phyloP scores from a whole-genome alignment of 2,329 filamentous ascomycete genomes.

The Phaeomoniella chlamydospora region DNA sequence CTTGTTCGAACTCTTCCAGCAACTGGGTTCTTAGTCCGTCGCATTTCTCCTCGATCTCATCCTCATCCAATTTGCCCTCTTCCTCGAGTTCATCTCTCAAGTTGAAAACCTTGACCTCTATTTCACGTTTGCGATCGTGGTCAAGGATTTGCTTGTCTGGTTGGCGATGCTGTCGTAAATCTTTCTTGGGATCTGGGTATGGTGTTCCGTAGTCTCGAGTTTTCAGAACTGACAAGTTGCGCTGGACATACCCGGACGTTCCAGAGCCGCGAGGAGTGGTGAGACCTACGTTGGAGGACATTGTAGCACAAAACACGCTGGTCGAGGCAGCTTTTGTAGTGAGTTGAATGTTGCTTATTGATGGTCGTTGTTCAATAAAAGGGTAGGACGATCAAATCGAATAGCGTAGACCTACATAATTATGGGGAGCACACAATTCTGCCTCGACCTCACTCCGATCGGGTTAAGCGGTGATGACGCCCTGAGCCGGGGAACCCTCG shows the following conservation, averaged over 20 bases:
- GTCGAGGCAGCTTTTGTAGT: too few relatives aligned
- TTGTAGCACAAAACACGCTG: too few relatives aligned
- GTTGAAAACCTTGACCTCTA: conserved; percentile 90
- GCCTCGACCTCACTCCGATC: too few relatives aligned
- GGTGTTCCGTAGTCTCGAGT: conserved; percentile 70
- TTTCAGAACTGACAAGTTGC: conserved; percentile 77
- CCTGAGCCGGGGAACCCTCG: too few relatives aligned
- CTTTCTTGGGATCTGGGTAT: conserved; percentile 50
- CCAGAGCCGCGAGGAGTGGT: conserved; percentile 87
- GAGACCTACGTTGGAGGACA: conserved; percentile 97
- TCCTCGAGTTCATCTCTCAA: conserved; percentile 85
- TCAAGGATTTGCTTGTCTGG: conserved; percentile 88
- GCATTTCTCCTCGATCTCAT: conserved; percentile 73
- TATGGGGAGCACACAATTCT: too few relatives aligned
- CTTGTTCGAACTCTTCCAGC: conserved; percentile 35
- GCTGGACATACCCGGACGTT: conserved; percentile 94
- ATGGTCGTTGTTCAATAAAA: too few relatives aligned
- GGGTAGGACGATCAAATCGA: too few relatives aligned
- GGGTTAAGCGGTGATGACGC: too few relatives aligned
- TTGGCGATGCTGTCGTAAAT: conserved; percentile 61
- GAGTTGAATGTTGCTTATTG: too few relatives aligned
- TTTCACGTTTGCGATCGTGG: conserved; percentile 78
- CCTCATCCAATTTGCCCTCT: conserved; percentile 55
- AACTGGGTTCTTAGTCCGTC: conserved; percentile 52
- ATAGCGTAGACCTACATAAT: too few relatives aligned